Conservation (phyloP, 306 rosid species). For the Cicer chorassanicum region DNA sequence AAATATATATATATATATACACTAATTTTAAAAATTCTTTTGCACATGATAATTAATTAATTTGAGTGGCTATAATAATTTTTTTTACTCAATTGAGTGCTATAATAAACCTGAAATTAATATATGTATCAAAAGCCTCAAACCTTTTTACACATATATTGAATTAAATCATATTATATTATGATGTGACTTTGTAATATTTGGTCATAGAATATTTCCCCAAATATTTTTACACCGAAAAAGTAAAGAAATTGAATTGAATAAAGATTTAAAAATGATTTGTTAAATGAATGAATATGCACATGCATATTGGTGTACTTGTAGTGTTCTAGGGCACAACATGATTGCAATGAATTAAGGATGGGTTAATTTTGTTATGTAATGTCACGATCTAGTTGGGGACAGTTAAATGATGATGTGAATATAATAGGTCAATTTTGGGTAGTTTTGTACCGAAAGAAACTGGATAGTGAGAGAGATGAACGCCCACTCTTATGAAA, state of each 20-base stretch:
- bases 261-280: no score
- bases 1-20: no score
- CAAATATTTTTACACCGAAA: no score
- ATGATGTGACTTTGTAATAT: no score
- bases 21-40: no score
- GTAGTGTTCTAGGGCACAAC: constrained; percentile 61
- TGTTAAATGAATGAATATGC: not conserved
- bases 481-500: constrained; percentile 51
- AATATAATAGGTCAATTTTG: constrained; percentile 44
- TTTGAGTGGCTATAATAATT: not conserved
- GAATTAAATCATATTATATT: no score
- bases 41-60: no score
- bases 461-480: constrained; percentile 43
- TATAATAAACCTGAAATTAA: not conserved
- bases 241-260: no score
- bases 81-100: no score
- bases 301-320: constrained; percentile 9
- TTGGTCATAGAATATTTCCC: no score
- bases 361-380: constrained; percentile 57
- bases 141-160: no score
- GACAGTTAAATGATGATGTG: constrained; percentile 48
- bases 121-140: no score
- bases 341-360: constrained; percentile 54
- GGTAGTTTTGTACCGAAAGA: constrained; percentile 48
- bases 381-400: constrained; percentile 69